Conservation (phyloP, 2,329 filamentous ascomycete species). For the Sporothrix luriei region DNA sequence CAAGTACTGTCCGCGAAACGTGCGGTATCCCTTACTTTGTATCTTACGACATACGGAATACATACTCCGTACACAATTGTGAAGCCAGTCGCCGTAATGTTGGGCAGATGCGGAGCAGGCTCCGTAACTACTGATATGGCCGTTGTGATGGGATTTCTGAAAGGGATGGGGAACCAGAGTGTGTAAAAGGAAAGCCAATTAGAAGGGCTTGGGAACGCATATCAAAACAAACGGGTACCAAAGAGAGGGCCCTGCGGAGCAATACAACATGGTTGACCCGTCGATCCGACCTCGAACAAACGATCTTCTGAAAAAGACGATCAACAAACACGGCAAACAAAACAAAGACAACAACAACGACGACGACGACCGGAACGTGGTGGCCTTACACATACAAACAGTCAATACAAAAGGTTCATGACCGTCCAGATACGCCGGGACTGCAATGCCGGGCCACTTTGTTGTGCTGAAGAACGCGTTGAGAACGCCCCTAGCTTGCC, state of each 20-base stretch:
- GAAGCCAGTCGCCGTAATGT: not conserved
- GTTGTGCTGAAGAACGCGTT: not conserved
- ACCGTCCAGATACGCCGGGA: no score
- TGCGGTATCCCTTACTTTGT: constrained; percentile 1
- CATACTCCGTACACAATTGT: no score
- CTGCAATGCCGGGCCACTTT: not conserved
- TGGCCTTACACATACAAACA: not conserved
- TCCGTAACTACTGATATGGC: constrained; percentile 11
- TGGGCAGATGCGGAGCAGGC: constrained; percentile 8
- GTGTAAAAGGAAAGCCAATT: not conserved
- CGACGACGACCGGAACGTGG: not conserved
- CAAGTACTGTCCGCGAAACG: constrained; percentile 2
- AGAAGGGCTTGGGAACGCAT: not conserved
- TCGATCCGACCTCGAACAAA: constrained; percentile 14
- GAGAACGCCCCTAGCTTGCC: not conserved
- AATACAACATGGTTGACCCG: constrained; percentile 1
- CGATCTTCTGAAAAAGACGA: not conserved
- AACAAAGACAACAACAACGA: not conserved
- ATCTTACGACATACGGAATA: no score
- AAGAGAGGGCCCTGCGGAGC: not conserved
- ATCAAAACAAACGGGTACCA: constrained; percentile 2
- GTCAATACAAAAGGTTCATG: no score
- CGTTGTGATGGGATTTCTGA: not conserved
- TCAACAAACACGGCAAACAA: constrained; percentile 15
- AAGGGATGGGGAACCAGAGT: no score